phyloP scores from a whole-genome alignment of 208 protist genomes.

The Trichomonas vaginalis region DNA sequence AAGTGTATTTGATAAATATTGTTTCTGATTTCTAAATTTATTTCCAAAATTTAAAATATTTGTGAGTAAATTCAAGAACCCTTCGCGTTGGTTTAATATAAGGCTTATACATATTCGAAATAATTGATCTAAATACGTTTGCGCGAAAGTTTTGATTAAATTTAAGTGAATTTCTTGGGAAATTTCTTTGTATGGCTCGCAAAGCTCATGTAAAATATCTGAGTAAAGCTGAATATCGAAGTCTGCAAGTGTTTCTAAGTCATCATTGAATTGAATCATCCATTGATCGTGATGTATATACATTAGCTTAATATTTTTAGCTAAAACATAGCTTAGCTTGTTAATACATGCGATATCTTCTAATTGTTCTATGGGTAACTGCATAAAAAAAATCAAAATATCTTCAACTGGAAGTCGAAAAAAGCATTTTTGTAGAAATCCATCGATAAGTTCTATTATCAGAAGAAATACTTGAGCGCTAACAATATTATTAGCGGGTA shows the following conservation, averaged over 20 bases:
- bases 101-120: background rate
- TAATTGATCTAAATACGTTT: background rate
- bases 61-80: background rate
- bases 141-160: background rate
- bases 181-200: background rate
- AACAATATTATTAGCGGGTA: background rate
- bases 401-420: background rate
- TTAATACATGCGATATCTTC: background rate
- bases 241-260: background rate
- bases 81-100: background rate
- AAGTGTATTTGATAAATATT: background rate
- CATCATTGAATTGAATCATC: background rate
- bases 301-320: background rate
- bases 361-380: background rate
- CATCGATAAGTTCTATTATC: background rate
- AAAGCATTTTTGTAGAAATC: background rate
- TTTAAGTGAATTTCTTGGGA: background rate
- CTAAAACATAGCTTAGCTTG: background rate
- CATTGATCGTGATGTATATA: background rate
- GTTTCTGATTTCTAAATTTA: background rate
- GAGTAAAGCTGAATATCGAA: background rate
- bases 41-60: background rate
- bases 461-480: background rate
- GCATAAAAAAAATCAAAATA: background rate
- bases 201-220: background rate